These are phyloP conservation scores for Ogataea methanolica DNA, from an alignment of 805 yeast genomes.

Conservation along the genomic window DNA sequence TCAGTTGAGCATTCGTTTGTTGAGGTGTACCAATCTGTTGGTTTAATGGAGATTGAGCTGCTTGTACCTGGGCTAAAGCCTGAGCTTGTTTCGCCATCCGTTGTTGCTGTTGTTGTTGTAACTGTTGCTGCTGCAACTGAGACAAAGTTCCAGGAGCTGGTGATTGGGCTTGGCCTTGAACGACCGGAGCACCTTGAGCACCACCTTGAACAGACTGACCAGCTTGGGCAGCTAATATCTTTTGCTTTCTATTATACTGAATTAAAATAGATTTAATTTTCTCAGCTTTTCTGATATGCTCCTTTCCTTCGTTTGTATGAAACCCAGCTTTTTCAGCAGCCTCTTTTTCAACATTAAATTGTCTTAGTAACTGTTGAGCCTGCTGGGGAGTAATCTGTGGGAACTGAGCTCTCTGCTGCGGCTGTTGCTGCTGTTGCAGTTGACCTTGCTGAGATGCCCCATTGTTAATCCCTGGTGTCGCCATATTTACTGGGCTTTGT, in stretches of 20 bases:
- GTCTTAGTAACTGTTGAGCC: constrained; percentile 55
- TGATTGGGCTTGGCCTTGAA: constrained; percentile 20
- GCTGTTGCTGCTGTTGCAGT: constrained; percentile 11
- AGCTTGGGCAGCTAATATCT: constrained; percentile 26
- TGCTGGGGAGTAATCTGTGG: constrained; percentile 42
- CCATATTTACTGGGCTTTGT: constrained; percentile 29
- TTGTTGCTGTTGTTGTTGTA: constrained; percentile 9
- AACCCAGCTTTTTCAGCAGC: constrained; percentile 61
- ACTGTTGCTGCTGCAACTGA: constrained; percentile 15
- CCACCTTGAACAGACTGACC: too few species aligned
- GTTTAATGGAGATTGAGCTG: constrained; percentile 6
- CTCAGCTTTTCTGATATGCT: constrained; percentile 58
- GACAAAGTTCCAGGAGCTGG: not conserved
- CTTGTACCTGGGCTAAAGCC: constrained; percentile 19
- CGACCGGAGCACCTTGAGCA: too few species aligned
- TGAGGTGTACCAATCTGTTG: constrained; percentile 10
- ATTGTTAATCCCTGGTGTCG: constrained; percentile 37
- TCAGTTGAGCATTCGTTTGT: constrained; percentile 10
- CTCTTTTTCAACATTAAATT: constrained; percentile 53
- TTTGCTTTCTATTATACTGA: constrained; percentile 31
- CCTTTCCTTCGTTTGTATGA: constrained; percentile 56
- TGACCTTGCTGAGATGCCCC: constrained; percentile 8
- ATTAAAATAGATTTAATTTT: constrained; percentile 57
- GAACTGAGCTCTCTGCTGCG: constrained; percentile 13
- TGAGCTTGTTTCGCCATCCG: constrained; percentile 20